phyloP scores from a whole-genome alignment of 1,284 basidiomycete species.

The Malassezia dermatis region DNA sequence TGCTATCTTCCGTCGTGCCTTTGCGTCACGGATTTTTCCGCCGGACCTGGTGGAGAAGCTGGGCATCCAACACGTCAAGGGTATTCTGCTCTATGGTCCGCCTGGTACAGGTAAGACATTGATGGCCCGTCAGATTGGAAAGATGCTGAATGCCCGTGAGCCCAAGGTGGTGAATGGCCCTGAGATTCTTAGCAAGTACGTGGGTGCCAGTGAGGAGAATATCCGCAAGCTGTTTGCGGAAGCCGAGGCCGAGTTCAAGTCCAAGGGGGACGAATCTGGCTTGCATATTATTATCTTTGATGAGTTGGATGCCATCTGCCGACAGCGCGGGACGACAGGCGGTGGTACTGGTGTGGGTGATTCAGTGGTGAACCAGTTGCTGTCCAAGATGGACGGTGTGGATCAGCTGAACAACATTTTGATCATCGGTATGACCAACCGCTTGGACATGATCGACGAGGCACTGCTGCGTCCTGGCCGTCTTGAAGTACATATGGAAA shows the following conservation, averaged over 20 bases:
- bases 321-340: slow-evolving; percentile 62
- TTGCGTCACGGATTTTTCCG: slow-evolving; percentile 94
- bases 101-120: slow-evolving; percentile 98
- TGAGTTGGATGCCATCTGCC: slow-evolving; percentile 96
- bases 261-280: slow-evolving; percentile 94
- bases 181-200: slow-evolving; percentile 93
- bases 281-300: slow-evolving; percentile 99
- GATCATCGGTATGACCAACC: slow-evolving; percentile 99
- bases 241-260: slow-evolving; percentile 98
- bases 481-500: slow-evolving; percentile 99
- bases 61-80: slow-evolving; percentile 96
- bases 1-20: slow-evolving; percentile 95
- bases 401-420: slow-evolving; percentile 99
- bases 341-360: slow-evolving; percentile 93
- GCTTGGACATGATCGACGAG: slow-evolving; percentile 97
- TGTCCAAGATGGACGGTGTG: slow-evolving; percentile 99
- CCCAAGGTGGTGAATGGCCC: slow-evolving; percentile 99
- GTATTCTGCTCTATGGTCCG: slow-evolving; percentile 87
- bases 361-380: slow-evolving; percentile 93
- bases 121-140: slow-evolving; percentile 95
- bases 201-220: slow-evolving; percentile 97
- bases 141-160: slow-evolving; percentile 96
- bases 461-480: slow-evolving; percentile 92
- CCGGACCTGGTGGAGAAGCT: slow-evolving; percentile 92
- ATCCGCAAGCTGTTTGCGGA: slow-evolving; percentile 94